Evolutionary conservation across 2,329 filamentous ascomycete genomes (phyloP), one percentile per base, ranked within the genome.

Genomic region (Iodosphaeria phyllophila): DNA sequence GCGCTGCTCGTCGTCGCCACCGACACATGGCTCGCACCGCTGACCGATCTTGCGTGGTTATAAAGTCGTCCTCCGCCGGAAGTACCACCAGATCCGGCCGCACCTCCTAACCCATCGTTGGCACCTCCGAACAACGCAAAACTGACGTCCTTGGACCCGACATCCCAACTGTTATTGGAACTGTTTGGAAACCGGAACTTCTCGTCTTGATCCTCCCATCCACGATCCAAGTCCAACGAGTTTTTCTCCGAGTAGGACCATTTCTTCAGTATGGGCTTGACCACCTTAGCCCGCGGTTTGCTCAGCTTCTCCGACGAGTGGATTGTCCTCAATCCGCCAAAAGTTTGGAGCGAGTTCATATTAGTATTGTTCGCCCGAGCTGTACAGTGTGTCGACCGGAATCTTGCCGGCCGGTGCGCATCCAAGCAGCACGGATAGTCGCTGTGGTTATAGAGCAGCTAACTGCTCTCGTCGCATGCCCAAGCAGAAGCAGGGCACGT

Each of bases 231-330:
- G 36, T 74, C 69, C 30, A 73, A 46, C 22, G 68, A 73, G 38
- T 58, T 69, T 50, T 69, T 70, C 34, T 69, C 64, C 35, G 63
- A 68, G 24, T 60, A 53, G 18, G 55, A 48, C 30, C 62, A 42
- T 42, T 70, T 72, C 44, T 69, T 70, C 26, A 74, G 48, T 22
- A 73, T 71, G 7, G 68, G 68, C 46, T 70, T 72, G 33, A 68
- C 61, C 30, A 50, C 50, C 35, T 57, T 58, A 26, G 47, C 46
- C 35, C 53, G 51, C 25, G 52, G 39, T 42, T 66, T 67, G 38
- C 51, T 46, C 32, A 40, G 40, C 27, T 44, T 33, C 26, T 36
- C 15, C 30, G 26, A 20, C 31, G 31, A 32, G 37, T 34, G 16
- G 32, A 35, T 24, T 13, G 30, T 20, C 36, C 34, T 23, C 41